These are phyloP conservation scores for Globisporangium orthogonon DNA, from an alignment of 352 stramenopile species.

Conservation along the genomic window DNA sequence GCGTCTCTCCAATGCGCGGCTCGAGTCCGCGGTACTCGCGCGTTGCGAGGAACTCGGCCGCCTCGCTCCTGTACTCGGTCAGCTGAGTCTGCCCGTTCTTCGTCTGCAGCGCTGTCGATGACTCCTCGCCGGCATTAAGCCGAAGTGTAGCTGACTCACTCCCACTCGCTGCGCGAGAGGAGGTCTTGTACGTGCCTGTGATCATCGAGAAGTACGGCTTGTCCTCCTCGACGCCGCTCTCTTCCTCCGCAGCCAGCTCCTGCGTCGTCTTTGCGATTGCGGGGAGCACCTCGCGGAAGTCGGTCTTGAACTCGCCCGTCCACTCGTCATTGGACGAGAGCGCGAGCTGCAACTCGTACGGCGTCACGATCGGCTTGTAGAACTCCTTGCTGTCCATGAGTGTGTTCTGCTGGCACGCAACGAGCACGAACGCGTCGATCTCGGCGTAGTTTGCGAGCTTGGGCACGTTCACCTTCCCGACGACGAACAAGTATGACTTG, in stretches of 20 bases:
- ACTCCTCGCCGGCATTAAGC: constrained; percentile 11
- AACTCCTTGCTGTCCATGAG: constrained; percentile 91
- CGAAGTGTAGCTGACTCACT: neutral
- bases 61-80: constrained; percentile 61
- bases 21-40: constrained; percentile 79
- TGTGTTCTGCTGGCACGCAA: constrained; percentile 94
- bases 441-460: constrained; percentile 98
- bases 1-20: constrained; percentile 72
- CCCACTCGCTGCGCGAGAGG: constrained; percentile 12
- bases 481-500: constrained; percentile 95
- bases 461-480: constrained; percentile 96
- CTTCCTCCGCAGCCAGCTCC: constrained; percentile 20
- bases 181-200: constrained; percentile 64
- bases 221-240: constrained; percentile 32
- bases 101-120: constrained; percentile 38
- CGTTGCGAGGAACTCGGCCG: constrained; percentile 59
- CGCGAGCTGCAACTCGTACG: constrained; percentile 93
- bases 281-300: constrained; percentile 78
- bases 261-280: constrained; percentile 32
- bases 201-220: constrained; percentile 82
- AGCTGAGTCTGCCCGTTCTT: constrained; percentile 53
- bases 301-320: constrained; percentile 79
- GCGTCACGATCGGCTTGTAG: constrained; percentile 92
- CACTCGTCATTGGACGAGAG: constrained; percentile 85
- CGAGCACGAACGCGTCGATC: constrained; percentile 96